A percentile compares a stretch with the other conserved stretches of the same genome.
These are phyloP conservation scores for Eruca vesicaria DNA, from an alignment of 441 rosid species.

Conservation along the genomic window DNA sequence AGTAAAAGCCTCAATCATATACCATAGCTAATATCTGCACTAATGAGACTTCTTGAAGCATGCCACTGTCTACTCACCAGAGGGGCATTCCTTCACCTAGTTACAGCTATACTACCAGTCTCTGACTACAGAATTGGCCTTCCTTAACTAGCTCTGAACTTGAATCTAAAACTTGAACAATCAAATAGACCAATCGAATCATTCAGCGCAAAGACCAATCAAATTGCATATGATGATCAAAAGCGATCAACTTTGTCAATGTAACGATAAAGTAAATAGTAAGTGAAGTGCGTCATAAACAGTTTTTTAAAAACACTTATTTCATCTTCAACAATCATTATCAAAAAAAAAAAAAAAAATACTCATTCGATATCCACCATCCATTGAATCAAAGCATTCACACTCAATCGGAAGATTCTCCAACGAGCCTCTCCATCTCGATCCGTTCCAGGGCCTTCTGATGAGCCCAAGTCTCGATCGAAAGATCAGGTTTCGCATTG, in stretches of 20 bases:
- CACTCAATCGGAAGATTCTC: constrained; percentile 23
- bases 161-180: background rate
- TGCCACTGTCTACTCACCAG: background rate
- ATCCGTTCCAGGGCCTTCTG: constrained; percentile 85
- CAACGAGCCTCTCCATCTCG: constrained; percentile 51
- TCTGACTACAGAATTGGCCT: background rate
- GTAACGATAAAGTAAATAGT: background rate
- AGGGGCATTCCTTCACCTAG: background rate
- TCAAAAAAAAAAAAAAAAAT: constrained; percentile 12
- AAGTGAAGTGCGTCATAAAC: background rate
- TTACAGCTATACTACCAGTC: background rate
- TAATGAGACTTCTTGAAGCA: background rate
- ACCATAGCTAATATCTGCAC: background rate
- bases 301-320: constrained; percentile 22
- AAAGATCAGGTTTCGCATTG: constrained; percentile 96
- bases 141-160: background rate
- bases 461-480: constrained; percentile 96
- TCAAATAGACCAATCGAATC: background rate
- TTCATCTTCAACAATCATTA: constrained; percentile 17
- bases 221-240: background rate
- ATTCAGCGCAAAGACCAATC: background rate
- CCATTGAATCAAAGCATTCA: background rate
- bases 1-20: constrained; percentile 4
- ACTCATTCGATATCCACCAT: background rate
- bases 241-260: background rate